Evolutionary conservation across 495 filamentous ascomycete species (phyloP), one percentile per base, ranked within the genome.

Genomic region (Tuber magnatum): DNA sequence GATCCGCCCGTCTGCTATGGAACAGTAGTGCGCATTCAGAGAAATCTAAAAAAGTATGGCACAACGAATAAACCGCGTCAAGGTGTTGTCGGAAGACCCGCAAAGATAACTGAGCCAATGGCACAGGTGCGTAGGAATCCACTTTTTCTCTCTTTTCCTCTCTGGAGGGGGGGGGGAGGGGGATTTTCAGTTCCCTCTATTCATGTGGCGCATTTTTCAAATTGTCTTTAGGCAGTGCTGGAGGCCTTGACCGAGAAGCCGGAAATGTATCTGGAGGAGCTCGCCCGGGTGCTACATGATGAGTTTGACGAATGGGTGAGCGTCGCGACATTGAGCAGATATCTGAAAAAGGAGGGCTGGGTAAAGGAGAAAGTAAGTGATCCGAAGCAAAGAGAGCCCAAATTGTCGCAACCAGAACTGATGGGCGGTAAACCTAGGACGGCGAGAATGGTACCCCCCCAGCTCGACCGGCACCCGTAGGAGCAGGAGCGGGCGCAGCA

Each of bases 291-390:
- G 28, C 6, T 65, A 18, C 56, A 65, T 35, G 56, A 65, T 65
- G 56, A 65, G 32, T 65, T 65, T 65, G 56, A 65, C 56, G 56
- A 65, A 65, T 65, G 56, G 56, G 56, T 65, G 56, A 65, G 56
- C 32, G 56, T 65, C 32, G 56, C 56, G 56, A 65, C 56, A 65
- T 65, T 65, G 56, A 65, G 56, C 56, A 65, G 56, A 65, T 65
- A 65, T 65, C 28, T 65, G 28, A 65, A 65, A 65, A 65, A 65
- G 32, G 56, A 65, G 28, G 56, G 56, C 18, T 65, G 56, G 56
- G 56, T 65, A 65, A 65, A 65, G 32, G 56, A 65, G 56, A 65
- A 65, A 35, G 56, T 65, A 20, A 65, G 56, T 28, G 16, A 35
- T 1, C 32, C 35, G 32, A 4, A 16, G 16, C 32, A 35, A 35